phyloP scores from a whole-genome alignment of 2,329 filamentous ascomycete species.

The Geosmithia flava region DNA sequence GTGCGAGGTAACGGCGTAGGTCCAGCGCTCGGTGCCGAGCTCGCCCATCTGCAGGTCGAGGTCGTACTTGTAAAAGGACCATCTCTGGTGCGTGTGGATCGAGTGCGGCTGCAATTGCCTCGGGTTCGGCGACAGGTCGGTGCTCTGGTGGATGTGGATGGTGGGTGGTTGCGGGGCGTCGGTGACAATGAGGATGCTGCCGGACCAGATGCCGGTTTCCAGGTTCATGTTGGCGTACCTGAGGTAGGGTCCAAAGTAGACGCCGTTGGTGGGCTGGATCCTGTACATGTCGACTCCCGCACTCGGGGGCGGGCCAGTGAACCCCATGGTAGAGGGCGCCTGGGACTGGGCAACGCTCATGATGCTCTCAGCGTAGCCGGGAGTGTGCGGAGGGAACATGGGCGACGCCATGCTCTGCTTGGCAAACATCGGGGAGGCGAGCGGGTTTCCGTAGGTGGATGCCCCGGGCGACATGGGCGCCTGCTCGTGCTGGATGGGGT shows the following conservation, averaged over 20 bases:
- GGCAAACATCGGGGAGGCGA: constrained; percentile 56
- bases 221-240: constrained; percentile 96
- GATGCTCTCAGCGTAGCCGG: constrained; percentile 75
- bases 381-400: constrained; percentile 70
- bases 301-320: constrained; percentile 76
- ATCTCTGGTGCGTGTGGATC: constrained; percentile 83
- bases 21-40: constrained; percentile 72
- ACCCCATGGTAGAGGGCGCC: constrained; percentile 67
- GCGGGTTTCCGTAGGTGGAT: constrained; percentile 63
- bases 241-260: constrained; percentile 95
- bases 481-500: constrained; percentile 72
- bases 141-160: constrained; percentile 85
- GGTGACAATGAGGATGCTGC: constrained; percentile 86
- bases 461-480: constrained; percentile 72
- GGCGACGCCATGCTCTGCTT: constrained; percentile 55
- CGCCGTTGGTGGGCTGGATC: constrained; percentile 83
- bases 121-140: constrained; percentile 85
- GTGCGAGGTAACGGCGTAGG: constrained; percentile 94
- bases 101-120: constrained; percentile 70
- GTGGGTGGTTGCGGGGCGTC: constrained; percentile 88
- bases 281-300: constrained; percentile 93
- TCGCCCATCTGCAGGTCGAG: constrained; percentile 86
- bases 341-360: constrained; percentile 67
- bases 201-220: constrained; percentile 80
- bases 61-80: constrained; percentile 94